Base-by-base conservation (phyloP, 768 basidiomycete genomes). In the Leccinum uliginosum region DNA sequence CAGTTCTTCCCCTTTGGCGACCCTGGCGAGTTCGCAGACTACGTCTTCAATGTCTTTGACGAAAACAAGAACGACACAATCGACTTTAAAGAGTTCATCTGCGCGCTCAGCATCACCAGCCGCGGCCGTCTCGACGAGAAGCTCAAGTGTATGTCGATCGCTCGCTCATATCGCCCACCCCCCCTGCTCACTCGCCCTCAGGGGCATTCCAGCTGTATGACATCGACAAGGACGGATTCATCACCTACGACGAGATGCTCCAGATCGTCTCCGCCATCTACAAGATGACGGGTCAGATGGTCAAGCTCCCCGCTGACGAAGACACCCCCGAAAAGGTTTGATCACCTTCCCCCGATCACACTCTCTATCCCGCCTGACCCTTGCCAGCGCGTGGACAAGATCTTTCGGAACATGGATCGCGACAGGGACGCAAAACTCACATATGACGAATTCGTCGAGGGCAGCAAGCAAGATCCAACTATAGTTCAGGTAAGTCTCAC, bases 1-100 rank as follows among this genome's bases (percentile, higher is more conserved):
- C 97, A 98, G 73, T 99, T 99, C 88, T 99, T 99, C 80, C 97
- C 97, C 24, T 99, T 99, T 67, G 97, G 97, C 60, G 96, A 99
- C 73, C 96, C 97, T 8, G 85, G 79, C 57, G 90, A 96, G 71
- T 99, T 99, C 68, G 94, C 97, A 38, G 91, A 98, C 74, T 95
- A 96, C 66, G 96, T 99, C 67, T 99, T 99, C 81, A 94, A 97
- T 67, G 95, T 98, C 57, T 95, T 94, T 71, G 93, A 96, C 71
- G 86, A 87, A 68, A 92, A 96, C 79, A 87, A 89, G 81, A 95
- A 91, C 74, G 93, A 92, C 55, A 93, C 90, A 26, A 99, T 99
- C 75, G 97, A 99, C 77, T 99, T 99, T 75, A 96, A 95, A 67
- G 96, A 98, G 77, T 99, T 99, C 76, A 98, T 99, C 69, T 94